A percentile compares a stretch with the other conserved stretches of the same genome.
Evolutionary conservation across 768 basidiomycete genomes (phyloP).

Genomic region (Lentinula guzmanii): DNA sequence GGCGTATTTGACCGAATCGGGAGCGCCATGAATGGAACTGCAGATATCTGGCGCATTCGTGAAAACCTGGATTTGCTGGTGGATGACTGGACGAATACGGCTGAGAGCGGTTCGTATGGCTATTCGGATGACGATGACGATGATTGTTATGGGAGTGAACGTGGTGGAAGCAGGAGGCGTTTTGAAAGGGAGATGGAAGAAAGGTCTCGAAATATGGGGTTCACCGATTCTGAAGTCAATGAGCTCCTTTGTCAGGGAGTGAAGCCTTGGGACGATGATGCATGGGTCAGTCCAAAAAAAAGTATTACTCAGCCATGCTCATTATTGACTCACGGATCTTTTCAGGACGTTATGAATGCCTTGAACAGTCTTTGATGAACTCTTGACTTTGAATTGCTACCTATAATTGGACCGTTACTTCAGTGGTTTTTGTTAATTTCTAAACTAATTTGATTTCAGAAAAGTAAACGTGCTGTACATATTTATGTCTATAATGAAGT

Average conservation of each 20-base stretch:
- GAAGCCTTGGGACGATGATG: conserved; percentile 41
- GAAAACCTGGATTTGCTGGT: not conserved
- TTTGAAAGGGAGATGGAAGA: conserved; percentile 12
- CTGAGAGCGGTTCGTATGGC: not conserved
- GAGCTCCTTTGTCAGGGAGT: conserved; percentile 32
- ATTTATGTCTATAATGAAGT: no score
- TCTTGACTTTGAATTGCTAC: no score
- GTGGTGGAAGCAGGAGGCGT: not conserved
- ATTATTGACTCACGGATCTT: not conserved
- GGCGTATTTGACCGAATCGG: not conserved
- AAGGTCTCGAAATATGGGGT: conserved; percentile 21
- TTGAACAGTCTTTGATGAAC: not conserved
- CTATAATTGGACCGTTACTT: no score
- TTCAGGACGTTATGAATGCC: not conserved
- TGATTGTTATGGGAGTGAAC: not conserved
- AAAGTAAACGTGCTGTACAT: no score
- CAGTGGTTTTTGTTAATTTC: not conserved
- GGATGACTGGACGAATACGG: not conserved
- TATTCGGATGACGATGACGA: not conserved
- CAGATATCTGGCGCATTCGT: not conserved
- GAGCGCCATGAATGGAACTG: not conserved
- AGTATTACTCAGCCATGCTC: not conserved
- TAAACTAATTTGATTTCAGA: no score
- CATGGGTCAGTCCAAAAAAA: conserved; percentile 22
- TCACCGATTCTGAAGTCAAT: conserved; percentile 25